These are phyloP conservation scores for Hirschioporus abietinus DNA, from an alignment of 768 basidiomycete species.

Conservation along the genomic window DNA sequence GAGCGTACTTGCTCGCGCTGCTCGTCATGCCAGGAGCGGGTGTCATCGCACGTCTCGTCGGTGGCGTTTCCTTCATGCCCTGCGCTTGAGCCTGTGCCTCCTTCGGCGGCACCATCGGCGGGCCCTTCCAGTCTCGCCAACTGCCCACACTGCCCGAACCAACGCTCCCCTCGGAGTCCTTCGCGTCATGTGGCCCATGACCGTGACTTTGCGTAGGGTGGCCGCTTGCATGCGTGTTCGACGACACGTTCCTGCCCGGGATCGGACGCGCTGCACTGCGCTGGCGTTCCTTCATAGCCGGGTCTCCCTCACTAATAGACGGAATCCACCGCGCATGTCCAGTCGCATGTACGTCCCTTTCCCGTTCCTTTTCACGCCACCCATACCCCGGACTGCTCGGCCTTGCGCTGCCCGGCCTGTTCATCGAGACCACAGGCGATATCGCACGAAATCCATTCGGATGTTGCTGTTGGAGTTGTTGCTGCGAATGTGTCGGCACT, in stretches of 20 bases:
- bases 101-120: background rate
- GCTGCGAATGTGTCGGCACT: background rate
- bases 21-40: background rate
- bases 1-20: background rate
- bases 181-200: background rate
- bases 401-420: background rate
- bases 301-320: background rate
- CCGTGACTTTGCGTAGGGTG: background rate
- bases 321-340: conserved; percentile 1
- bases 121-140: background rate
- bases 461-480: background rate
- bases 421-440: background rate
- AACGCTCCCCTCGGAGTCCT: background rate
- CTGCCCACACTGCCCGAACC: background rate
- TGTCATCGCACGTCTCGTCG: background rate
- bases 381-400: background rate
- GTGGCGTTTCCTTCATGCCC: background rate
- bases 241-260: background rate
- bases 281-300: background rate
- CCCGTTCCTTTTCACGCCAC: background rate
- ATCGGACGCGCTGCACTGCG: background rate
- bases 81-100: background rate
- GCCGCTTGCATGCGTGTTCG: too few species aligned
- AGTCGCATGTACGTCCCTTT: background rate
- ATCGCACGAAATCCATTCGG: background rate